A percentile compares a stretch with the other conserved stretches of the same genome.
Evolutionary conservation across 306 rosid species (phyloP).

Genomic region (Prosopis cineraria): DNA sequence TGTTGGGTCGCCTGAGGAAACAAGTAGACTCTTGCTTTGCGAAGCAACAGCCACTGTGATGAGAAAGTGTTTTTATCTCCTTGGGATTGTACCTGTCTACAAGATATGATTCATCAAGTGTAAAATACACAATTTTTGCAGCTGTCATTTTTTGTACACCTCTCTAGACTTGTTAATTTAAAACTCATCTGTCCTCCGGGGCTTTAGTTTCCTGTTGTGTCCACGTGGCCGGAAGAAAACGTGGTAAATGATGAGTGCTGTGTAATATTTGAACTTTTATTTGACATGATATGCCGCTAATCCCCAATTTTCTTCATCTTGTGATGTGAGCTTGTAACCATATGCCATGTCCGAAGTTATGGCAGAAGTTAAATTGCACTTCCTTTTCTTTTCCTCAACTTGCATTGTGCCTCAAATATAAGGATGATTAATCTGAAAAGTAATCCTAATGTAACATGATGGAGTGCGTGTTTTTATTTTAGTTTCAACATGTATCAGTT

Average conservation of each 20-base stretch:
- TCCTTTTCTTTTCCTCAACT: too few relatives aligned
- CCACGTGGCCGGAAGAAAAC: slow-evolving; percentile 23
- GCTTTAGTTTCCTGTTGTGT: slow-evolving; percentile 2
- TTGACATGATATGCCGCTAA: background rate
- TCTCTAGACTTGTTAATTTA: background rate
- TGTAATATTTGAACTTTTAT: slow-evolving; percentile 6
- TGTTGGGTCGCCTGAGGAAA: slow-evolving; percentile 77
- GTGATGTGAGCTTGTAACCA: background rate
- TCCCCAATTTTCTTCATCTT: background rate
- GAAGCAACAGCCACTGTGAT: slow-evolving; percentile 92
- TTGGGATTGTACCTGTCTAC: slow-evolving; percentile 88
- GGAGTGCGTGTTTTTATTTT: too few relatives aligned
- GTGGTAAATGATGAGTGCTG: slow-evolving; percentile 15
- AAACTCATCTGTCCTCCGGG: background rate
- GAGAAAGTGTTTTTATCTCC: slow-evolving; percentile 87
- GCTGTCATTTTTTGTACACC: slow-evolving; percentile 2
- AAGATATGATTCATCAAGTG: slow-evolving; percentile 54
- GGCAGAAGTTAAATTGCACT: too few relatives aligned
- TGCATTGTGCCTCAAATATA: background rate
- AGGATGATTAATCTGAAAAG: background rate
- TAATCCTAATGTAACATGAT: background rate
- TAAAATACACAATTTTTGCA: slow-evolving; percentile 23
- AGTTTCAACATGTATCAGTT: too few relatives aligned
- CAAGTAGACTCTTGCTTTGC: slow-evolving; percentile 88
- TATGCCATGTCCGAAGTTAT: too few relatives aligned